Evolutionary conservation across 768 basidiomycete species (phyloP), one percentile per base, ranked within the genome.

Genomic region (Crucibulum laeve): DNA sequence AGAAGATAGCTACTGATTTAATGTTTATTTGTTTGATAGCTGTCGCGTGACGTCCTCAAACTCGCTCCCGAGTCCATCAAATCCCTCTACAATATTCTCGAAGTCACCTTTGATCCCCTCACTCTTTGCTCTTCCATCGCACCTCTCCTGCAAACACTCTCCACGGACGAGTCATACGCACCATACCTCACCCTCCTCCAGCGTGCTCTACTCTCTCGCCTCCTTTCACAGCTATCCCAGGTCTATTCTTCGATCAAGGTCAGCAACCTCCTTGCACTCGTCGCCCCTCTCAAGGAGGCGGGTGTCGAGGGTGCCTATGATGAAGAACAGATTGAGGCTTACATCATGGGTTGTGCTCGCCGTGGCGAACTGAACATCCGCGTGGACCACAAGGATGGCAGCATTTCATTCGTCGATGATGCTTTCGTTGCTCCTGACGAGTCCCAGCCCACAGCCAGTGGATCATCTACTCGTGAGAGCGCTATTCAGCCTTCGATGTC

Each of bases 61-160:
- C 78, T 91, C 35, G 83, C 85, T 0, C 87, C 92, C 0, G 63
- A 74, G 18, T 65, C 76, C 3, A 76, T 97, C 59, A 86, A 84
- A 58, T 68, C 77, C 18, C 76, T 97, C 17, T 95, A 95, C 73
- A 78, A 80, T 56, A 79, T 92, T 39, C 82, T 99, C 51, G 92
- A 96, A 67, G 86, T 87, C 32, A 86, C 90, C 4, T 95, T 97
- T 56, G 91, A 97, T 60, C 95, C 95, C 0, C 78, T 95, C 50
- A 84, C 81, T 0, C 84, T 96, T 46, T 91, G 90, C 60, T 60
- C 76, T 4, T 74, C 78, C 48, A 82, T 91, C 33, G 82, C 88
- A 3, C 90, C 92, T 7, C 71, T 97, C 47, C 78, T 98, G 43
- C 65, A 76, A 33, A 56, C 70, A 4, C 77, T 94, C 44, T 61